Conservation (phyloP, 345 rosid species). For the Corchorus olitorius region DNA sequence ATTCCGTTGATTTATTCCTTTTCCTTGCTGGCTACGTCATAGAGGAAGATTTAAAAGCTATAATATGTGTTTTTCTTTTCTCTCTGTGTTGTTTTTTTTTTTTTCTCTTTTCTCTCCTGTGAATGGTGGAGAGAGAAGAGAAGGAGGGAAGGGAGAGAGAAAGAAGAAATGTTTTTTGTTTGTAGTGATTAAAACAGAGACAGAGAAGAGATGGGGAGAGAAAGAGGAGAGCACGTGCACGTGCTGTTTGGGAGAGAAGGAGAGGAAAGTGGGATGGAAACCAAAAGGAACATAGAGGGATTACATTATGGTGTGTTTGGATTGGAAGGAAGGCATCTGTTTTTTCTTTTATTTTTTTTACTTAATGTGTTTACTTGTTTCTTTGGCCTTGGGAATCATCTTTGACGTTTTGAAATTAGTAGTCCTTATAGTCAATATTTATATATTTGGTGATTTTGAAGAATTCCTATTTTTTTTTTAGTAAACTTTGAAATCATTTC, state of each 20-base stretch:
- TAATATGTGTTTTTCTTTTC: neutral
- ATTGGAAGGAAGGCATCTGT: neutral
- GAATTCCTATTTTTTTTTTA: too few species aligned
- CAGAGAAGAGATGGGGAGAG: neutral
- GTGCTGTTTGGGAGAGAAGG: conserved; percentile 17
- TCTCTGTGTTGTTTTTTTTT: neutral
- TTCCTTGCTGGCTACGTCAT: conserved; percentile 10
- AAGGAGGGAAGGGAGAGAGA: neutral
- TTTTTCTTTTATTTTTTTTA: neutral
- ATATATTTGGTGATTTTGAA: too few species aligned
- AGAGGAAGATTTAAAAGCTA: neutral
- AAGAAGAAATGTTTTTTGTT: neutral
- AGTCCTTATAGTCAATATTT: too few species aligned
- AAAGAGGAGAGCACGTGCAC: conserved; percentile 20
- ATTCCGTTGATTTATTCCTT: neutral
- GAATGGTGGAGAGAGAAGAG: neutral
- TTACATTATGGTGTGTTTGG: neutral
- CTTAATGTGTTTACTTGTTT: neutral
- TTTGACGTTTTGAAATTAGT: too few species aligned
- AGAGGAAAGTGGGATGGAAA: neutral
- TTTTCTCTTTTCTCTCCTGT: neutral
- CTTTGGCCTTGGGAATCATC: neutral
- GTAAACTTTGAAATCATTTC: too few species aligned
- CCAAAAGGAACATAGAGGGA: neutral
- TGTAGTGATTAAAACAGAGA: conserved; percentile 12